Conservation (phyloP, 2,329 filamentous ascomycete species). For the Alternaria gaisen region DNA sequence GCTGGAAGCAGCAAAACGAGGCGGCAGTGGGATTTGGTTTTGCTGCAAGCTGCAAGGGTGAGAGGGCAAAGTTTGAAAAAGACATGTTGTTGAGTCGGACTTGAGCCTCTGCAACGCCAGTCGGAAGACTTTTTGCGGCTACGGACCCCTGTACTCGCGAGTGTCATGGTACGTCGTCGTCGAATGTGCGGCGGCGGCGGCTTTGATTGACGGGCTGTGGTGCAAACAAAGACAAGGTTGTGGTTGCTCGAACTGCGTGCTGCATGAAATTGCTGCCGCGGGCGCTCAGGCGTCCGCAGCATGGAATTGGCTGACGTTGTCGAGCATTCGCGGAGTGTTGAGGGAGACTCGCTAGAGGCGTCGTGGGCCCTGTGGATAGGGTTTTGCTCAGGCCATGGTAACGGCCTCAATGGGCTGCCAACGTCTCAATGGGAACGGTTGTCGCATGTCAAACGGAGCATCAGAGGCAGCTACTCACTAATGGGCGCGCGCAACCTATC, state of each 20-base stretch:
- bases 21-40: constrained; percentile 9
- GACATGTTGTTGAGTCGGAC: constrained; percentile 5
- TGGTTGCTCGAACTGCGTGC: constrained; percentile 31
- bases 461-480: constrained; percentile 1
- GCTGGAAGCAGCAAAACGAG: constrained; percentile 20
- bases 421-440: constrained; percentile 1
- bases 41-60: not conserved
- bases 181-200: constrained; percentile 12
- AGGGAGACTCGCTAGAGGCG: constrained; percentile 5
- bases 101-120: constrained; percentile 1
- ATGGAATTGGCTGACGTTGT: constrained; percentile 26
- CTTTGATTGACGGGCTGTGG: constrained; percentile 38
- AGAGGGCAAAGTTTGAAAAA: not conserved
- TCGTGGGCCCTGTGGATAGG: constrained; percentile 3
- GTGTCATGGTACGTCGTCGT: constrained; percentile 5
- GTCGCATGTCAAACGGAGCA: constrained; percentile 13
- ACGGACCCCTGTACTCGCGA: constrained; percentile 7
- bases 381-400: constrained; percentile 6
- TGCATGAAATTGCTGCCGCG: constrained; percentile 29
- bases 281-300: constrained; percentile 23
- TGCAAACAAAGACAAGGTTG: constrained; percentile 38
- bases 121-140: constrained; percentile 9
- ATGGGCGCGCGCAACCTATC: constrained; percentile 3
- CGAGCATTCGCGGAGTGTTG: constrained; percentile 9
- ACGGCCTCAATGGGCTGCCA: constrained; percentile 10